These are phyloP conservation scores for Calonectria pseudoturangicola DNA, from an alignment of 2,329 filamentous ascomycete genomes.

Conservation along the genomic window DNA sequence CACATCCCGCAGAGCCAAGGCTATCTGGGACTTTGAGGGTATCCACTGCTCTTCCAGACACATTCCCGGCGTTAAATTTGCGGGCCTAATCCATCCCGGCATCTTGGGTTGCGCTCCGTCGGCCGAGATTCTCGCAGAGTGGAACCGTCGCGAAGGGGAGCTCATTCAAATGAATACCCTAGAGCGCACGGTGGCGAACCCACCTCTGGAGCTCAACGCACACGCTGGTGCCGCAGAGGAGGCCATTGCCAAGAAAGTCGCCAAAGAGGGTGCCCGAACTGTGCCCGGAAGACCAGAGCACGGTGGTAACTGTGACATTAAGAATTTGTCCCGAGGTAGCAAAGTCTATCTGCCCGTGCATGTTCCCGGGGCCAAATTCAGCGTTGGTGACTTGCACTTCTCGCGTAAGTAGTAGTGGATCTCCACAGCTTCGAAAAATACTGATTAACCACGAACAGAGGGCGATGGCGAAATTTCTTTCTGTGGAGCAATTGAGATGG, in stretches of 20 bases:
- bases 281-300: constrained; percentile 90
- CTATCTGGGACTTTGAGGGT: constrained; percentile 75
- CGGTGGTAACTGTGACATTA: constrained; percentile 94
- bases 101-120: constrained; percentile 94
- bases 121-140: constrained; percentile 83
- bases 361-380: constrained; percentile 90
- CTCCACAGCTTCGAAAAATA: background rate
- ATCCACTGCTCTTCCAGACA: constrained; percentile 88
- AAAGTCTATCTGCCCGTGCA: constrained; percentile 94
- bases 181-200: constrained; percentile 83
- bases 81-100: constrained; percentile 92
- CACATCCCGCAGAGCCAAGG: constrained; percentile 66
- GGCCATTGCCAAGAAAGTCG: constrained; percentile 79
- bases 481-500: constrained; percentile 95
- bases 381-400: constrained; percentile 92
- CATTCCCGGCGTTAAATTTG: constrained; percentile 90
- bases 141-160: constrained; percentile 89
- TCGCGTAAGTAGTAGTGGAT: constrained; percentile 65
- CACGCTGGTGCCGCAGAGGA: constrained; percentile 81
- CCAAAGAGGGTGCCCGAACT: constrained; percentile 86
- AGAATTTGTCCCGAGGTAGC: constrained; percentile 85
- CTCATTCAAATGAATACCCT: constrained; percentile 82
- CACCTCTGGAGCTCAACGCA: constrained; percentile 81
- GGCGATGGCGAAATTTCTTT: constrained; percentile 95
- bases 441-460: constrained; percentile 63